A percentile compares a stretch with the other conserved stretches of the same genome.
Conservation (phyloP, 2,329 filamentous ascomycete species). For the Alternaria hordeiaustralica region DNA sequence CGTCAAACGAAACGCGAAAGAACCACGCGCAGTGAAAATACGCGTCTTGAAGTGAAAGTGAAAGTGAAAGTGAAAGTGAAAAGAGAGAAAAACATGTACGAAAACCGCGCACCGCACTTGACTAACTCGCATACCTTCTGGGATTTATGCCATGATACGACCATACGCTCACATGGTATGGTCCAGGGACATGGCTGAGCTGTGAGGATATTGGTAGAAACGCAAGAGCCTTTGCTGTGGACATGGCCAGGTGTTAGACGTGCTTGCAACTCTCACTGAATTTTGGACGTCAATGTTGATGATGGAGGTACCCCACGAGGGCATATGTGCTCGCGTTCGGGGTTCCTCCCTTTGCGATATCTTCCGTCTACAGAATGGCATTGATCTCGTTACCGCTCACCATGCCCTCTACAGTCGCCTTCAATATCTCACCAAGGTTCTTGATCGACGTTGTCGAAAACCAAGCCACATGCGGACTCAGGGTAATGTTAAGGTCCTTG, state of each 20-base stretch:
- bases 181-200: neutral
- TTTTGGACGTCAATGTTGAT: neutral
- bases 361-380: constrained; percentile 34
- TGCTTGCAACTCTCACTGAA: neutral
- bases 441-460: constrained; percentile 56
- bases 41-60: neutral
- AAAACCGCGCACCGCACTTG: neutral
- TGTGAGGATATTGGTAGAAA: neutral
- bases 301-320: neutral
- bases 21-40: neutral
- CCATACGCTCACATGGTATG: neutral
- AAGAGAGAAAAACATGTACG: neutral
- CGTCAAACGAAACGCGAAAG: neutral
- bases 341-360: neutral
- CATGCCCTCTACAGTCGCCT: constrained; percentile 57
- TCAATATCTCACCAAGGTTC: constrained; percentile 54
- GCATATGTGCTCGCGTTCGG: neutral
- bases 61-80: neutral
- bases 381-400: constrained; percentile 49
- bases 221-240: neutral
- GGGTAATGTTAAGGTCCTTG: constrained; percentile 57
- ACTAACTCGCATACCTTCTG: too few species aligned
- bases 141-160: neutral
- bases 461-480: constrained; percentile 63
- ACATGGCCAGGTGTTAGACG: neutral